These are phyloP conservation scores for Trichoderma atrobrunneum DNA, from an alignment of 2,329 filamentous ascomycete species.

Conservation along the genomic window DNA sequence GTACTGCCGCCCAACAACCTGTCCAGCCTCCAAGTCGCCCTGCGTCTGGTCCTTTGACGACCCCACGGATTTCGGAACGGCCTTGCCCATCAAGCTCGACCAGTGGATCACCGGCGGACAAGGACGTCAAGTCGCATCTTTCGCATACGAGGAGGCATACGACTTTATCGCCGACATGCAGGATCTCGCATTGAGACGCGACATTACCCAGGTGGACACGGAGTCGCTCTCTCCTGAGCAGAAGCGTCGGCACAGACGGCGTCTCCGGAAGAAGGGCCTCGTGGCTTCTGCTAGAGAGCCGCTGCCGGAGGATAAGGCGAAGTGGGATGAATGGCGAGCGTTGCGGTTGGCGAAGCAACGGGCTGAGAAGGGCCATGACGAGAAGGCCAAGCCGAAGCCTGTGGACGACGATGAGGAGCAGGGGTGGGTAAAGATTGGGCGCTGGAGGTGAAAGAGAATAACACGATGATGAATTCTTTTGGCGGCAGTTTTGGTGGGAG, in stretches of 20 bases:
- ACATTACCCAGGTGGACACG: slow-evolving; percentile 45
- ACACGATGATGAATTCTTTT: background rate
- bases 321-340: slow-evolving; percentile 45
- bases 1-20: slow-evolving; percentile 55
- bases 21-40: slow-evolving; percentile 37
- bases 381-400: slow-evolving; percentile 34
- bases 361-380: slow-evolving; percentile 39
- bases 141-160: slow-evolving; percentile 41
- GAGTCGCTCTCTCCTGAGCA: slow-evolving; percentile 45
- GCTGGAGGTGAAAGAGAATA: slow-evolving; percentile 5
- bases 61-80: slow-evolving; percentile 57
- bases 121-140: slow-evolving; percentile 41
- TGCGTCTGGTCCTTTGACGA: slow-evolving; percentile 58
- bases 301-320: slow-evolving; percentile 41
- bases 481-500: background rate
- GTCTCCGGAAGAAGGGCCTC: slow-evolving; percentile 49
- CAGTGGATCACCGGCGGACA: slow-evolving; percentile 56
- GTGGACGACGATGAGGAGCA: slow-evolving; percentile 27
- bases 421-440: slow-evolving; percentile 27
- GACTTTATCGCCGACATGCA: slow-evolving; percentile 49
- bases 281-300: slow-evolving; percentile 35
- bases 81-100: slow-evolving; percentile 61
- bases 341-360: slow-evolving; percentile 41
- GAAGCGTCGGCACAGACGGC: slow-evolving; percentile 48
- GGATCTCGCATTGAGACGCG: slow-evolving; percentile 45